Conservation (phyloP, 2,329 filamentous ascomycete genomes). For the Pseudogymnoascus sp. region DNA sequence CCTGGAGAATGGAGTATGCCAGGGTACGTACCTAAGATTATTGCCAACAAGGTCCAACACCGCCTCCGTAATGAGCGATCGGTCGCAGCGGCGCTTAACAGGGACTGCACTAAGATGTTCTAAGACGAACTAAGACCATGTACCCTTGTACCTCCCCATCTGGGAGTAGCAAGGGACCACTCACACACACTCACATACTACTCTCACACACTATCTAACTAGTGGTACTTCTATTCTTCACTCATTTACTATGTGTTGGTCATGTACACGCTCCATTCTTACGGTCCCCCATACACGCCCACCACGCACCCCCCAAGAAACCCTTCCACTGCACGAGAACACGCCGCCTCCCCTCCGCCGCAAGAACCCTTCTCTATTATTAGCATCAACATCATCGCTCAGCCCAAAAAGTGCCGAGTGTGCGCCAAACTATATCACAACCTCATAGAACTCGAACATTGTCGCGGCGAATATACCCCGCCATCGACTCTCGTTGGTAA, state of each 20-base stretch:
- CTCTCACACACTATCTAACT: neutral
- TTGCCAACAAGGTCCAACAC: neutral
- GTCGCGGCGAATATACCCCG: slow-evolving; percentile 2
- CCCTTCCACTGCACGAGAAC: slow-evolving; percentile 6
- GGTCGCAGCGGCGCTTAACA: slow-evolving; percentile 1
- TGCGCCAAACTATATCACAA: slow-evolving; percentile 8
- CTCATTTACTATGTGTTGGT: neutral
- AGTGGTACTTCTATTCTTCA: neutral
- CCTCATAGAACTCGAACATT: slow-evolving; percentile 1
- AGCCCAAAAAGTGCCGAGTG: slow-evolving; percentile 2
- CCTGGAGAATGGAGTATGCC: neutral
- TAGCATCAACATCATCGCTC: slow-evolving; percentile 11
- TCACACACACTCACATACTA: neutral
- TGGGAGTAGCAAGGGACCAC: neutral
- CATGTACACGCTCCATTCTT: neutral
- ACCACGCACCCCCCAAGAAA: neutral
- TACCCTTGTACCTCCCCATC: neutral
- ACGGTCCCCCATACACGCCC: neutral
- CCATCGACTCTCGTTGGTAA: slow-evolving; percentile 3
- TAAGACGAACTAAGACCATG: neutral
- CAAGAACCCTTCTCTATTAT: slow-evolving; percentile 11
- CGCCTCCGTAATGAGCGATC: neutral
- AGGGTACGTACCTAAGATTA: neutral
- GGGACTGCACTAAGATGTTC: neutral
- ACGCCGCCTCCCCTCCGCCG: slow-evolving; percentile 5